These are phyloP conservation scores for Aspergillus candidus DNA, from an alignment of 2,329 filamentous ascomycete species.

Conservation along the genomic window DNA sequence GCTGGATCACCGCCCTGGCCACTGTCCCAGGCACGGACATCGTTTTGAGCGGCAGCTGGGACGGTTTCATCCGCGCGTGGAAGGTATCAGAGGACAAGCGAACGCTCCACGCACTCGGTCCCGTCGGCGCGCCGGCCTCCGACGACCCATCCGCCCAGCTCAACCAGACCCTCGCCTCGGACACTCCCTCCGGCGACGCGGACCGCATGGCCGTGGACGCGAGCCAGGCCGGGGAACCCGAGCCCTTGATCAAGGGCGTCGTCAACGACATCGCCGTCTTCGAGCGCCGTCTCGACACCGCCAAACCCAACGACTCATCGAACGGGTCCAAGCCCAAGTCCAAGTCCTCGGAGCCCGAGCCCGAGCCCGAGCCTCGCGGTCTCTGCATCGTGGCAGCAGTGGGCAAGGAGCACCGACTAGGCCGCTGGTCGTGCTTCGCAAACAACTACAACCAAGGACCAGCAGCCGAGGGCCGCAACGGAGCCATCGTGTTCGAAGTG, in stretches of 20 bases:
- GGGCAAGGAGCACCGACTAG: conserved; percentile 78
- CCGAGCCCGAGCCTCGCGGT: conserved; percentile 49
- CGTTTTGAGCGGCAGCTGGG: conserved; percentile 89
- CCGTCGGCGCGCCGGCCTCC: conserved; percentile 46
- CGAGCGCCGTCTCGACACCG: conserved; percentile 58
- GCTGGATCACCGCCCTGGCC: conserved; percentile 84
- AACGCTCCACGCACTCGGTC: conserved; percentile 65
- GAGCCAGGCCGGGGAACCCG: conserved; percentile 12
- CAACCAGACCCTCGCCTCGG: conserved; percentile 27
- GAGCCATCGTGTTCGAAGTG: conserved; percentile 82
- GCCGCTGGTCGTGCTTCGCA: conserved; percentile 62
- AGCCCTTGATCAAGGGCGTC: conserved; percentile 59
- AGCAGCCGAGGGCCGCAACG: conserved; percentile 59
- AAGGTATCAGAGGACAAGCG: conserved; percentile 75
- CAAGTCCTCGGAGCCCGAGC: conserved; percentile 33
- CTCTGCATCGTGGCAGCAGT: conserved; percentile 80
- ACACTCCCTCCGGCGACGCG: conserved; percentile 21
- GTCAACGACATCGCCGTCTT: conserved; percentile 85
- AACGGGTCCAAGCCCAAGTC: conserved; percentile 19
- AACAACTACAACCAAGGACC: conserved; percentile 33
- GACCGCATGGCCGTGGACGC: conserved; percentile 20
- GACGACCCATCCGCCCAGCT: conserved; percentile 29
- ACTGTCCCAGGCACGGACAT: conserved; percentile 87
- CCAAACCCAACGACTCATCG: conserved; percentile 17
- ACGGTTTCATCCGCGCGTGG: conserved; percentile 82